phyloP scores from a whole-genome alignment of 2,329 filamentous ascomycete species.

The Graphiopsis chlorocephala region DNA sequence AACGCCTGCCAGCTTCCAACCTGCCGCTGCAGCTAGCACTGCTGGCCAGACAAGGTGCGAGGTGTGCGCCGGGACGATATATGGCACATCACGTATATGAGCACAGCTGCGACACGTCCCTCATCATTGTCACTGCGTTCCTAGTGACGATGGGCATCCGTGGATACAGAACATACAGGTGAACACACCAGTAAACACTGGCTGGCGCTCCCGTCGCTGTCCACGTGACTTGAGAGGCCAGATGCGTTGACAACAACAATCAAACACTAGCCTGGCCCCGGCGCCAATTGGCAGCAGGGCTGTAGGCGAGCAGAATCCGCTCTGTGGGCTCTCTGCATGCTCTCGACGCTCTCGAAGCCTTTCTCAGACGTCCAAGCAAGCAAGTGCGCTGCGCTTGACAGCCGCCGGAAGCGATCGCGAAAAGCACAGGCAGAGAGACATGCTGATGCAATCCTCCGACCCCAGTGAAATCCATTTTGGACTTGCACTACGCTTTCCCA shows the following conservation, averaged over 20 bases:
- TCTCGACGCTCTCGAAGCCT: not conserved
- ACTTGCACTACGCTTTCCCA: not conserved
- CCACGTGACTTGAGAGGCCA: not conserved
- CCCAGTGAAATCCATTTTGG: not conserved
- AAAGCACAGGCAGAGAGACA: conserved; percentile 1
- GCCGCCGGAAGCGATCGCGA: not conserved
- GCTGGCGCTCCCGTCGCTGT: not conserved
- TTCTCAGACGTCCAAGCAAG: not conserved
- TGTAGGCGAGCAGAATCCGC: not conserved
- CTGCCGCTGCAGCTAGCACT: not conserved
- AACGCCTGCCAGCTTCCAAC: not conserved
- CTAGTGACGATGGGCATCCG: not conserved
- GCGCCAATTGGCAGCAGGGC: not conserved
- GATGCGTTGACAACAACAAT: not conserved
- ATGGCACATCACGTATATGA: not conserved
- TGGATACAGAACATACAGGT: not conserved
- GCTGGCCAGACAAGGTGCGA: not conserved
- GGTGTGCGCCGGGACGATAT: not conserved
- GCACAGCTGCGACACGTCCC: not conserved
- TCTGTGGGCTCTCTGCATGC: not conserved
- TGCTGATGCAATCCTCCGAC: conserved; percentile 3
- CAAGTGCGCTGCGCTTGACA: not conserved
- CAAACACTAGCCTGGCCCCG: not conserved
- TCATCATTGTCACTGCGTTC: not conserved
- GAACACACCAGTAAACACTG: not conserved